Evolutionary conservation across 192 early-diverging fungal species (phyloP), one percentile per base, ranked within the genome.

Genomic region (Rhizophagus prolifer): DNA sequence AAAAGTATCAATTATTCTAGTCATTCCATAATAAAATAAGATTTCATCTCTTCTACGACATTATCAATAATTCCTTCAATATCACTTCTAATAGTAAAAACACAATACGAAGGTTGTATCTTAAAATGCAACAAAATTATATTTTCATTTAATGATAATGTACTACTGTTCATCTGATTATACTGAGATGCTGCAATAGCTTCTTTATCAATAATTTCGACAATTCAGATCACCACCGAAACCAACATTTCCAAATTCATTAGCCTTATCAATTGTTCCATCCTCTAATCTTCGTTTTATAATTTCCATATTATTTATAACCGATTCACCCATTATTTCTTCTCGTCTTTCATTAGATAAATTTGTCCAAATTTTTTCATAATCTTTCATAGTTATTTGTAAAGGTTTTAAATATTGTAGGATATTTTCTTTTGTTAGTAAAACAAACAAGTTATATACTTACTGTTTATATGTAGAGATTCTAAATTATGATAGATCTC

Each of bases 261-360:
- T 30, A 28, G 4, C 2, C 9, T 62, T 62, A 14, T 63, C 28
- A 63, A 13, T 63, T 63, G 26, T 30, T 13, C 61, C 60, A 62
- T 62, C 28, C 25, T 63, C 61, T 26, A 63, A 63, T 63, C 61
- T 10, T 30, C 30, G 61, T 26, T 63, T 63, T 30, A 63, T 63
- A 3, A 63, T 63, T 63, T 63, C 61, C 26, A 63, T 25, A 28
- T 63, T 63, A 26, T 28, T 28, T 30, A 63, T 63, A 30, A 63
- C 26, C 14, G 26, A 63, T 63, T 63, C 61, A 12, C 61, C 26
- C 4, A 63, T 10, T 14, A 63, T 14, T 63, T 63, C 61, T 63
- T 63, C 61, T 5, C 21, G 23, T 63, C 61, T 28, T 63, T 63
- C 61, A 28, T 63, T 25, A 28, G 28, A 25, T 21, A 63, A 30